Base-by-base conservation (phyloP, 192 early-diverging fungal genomes). In the Funneliformis mosseae region DNA sequence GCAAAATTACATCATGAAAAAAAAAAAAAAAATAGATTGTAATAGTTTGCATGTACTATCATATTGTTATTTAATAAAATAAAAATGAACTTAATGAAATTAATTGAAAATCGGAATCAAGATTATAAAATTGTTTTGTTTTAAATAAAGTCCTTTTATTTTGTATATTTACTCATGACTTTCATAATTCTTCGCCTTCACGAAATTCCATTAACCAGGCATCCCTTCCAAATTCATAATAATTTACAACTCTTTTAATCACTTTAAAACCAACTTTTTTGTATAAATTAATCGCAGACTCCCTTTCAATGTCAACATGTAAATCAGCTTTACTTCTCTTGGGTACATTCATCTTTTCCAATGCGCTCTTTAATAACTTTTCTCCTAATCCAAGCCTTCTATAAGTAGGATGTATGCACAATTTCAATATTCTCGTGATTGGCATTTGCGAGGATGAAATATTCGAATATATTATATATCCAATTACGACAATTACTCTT, bases 1-100 rank as follows among this genome's bases (percentile, higher is more conserved):
- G 89, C 92, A 81, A 94, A 92, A 86, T 85, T 93, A 74, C 92
- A n/a, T n/a, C n/a, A n/a, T n/a, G n/a, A n/a, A n/a, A n/a, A n/a
- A n/a, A n/a, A n/a, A n/a, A n/a, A n/a, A n/a, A n/a, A n/a, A n/a
- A 92, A 87, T 64, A 64, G 21, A 66, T 25, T 23, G 23, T 14
- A 63, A 63, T 66, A 66, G 3, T 66, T 28, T 28, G 28, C 8
- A 3, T 8, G 7, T 28, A 28, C 12, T n/a, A 61, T 61, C 6
- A 61, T 61, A 70, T n/a, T 38, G 5, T 67, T 43, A 21, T 42
- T 42, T 42, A 69, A 69, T 42, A 41, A 42, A 42, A 21, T 18
- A 14, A 33, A 2, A 9, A 69, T 42, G 18, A 11, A 27, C 16
- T 7, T 21, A 42, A 41, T 42, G 42, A 42, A 12, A 42, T 21